A percentile compares a stretch with the other conserved stretches of the same genome.
Evolutionary conservation across 2,329 filamentous ascomycete species (phyloP).

Genomic region (Torrubiellomyces zombiae): DNA sequence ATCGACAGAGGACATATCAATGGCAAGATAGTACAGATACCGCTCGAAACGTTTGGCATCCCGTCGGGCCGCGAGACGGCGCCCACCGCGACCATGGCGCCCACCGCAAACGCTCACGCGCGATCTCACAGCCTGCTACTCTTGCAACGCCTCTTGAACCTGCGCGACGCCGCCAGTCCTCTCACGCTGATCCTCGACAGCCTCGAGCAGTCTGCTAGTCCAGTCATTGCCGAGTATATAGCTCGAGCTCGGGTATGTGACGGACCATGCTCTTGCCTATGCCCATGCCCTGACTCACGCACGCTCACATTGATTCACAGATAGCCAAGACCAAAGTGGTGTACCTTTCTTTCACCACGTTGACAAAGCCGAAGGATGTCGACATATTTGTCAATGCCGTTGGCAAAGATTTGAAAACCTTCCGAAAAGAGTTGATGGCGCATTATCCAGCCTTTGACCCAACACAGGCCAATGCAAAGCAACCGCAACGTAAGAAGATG

Average conservation of each 20-base stretch:
- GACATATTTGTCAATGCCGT: slow-evolving; percentile 52
- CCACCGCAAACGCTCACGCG: slow-evolving; percentile 44
- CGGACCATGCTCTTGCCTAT: not conserved
- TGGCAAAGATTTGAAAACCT: slow-evolving; percentile 36
- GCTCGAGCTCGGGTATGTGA: slow-evolving; percentile 49
- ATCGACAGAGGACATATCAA: too few species aligned
- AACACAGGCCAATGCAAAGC: slow-evolving; percentile 16
- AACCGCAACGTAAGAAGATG: slow-evolving; percentile 24
- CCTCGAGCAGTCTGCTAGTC: slow-evolving; percentile 62
- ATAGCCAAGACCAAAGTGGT: slow-evolving; percentile 52
- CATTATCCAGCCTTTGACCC: slow-evolving; percentile 27
- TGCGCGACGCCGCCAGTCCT: slow-evolving; percentile 66
- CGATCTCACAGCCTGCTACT: slow-evolving; percentile 73
- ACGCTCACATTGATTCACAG: slow-evolving; percentile 12
- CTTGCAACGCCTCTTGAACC: slow-evolving; percentile 64
- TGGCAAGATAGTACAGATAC: too few species aligned
- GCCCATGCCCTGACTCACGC: not conserved
- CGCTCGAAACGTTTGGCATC: too few species aligned
- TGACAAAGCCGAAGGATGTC: slow-evolving; percentile 44
- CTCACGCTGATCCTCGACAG: slow-evolving; percentile 76
- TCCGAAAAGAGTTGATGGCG: slow-evolving; percentile 43
- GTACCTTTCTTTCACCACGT: slow-evolving; percentile 62
- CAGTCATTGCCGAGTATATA: slow-evolving; percentile 58
- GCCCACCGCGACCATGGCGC: slow-evolving; percentile 31
- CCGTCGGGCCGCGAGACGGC: too few species aligned